Percentiles rank a stretch among this genome's conserved stretches.
Conservation (phyloP, 2,329 filamentous ascomycete species). For the Talaromyces marneffei region DNA sequence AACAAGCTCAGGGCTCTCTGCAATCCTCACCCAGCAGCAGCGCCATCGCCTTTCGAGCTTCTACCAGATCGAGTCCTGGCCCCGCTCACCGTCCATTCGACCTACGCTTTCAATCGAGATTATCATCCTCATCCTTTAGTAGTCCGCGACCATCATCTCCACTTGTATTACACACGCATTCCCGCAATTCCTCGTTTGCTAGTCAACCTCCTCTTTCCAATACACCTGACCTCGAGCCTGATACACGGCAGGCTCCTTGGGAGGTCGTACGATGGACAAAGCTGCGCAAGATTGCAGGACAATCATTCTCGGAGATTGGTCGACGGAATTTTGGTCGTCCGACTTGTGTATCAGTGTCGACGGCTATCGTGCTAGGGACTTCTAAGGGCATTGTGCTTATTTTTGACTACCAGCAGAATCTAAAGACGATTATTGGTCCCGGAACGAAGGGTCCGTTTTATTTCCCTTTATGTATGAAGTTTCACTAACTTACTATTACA, state of each 20-base stretch:
- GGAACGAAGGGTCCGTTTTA: conserved; percentile 72
- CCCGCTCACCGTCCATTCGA: conserved; percentile 91
- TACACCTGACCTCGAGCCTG: conserved; percentile 58
- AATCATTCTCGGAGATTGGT: conserved; percentile 87
- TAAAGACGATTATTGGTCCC: conserved; percentile 88
- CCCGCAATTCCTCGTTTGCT: conserved; percentile 70
- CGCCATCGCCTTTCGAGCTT: conserved; percentile 62
- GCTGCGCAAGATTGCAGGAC: conserved; percentile 77
- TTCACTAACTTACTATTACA: conserved; percentile 28
- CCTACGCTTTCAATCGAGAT: conserved; percentile 82
- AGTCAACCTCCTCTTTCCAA: conserved; percentile 57
- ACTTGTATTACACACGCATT: conserved; percentile 68
- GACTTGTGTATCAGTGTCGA: conserved; percentile 82
- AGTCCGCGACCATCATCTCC: conserved; percentile 70
- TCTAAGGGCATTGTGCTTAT: conserved; percentile 90
- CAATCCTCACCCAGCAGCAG: conserved; percentile 66
- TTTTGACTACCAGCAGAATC: conserved; percentile 94
- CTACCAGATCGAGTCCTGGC: conserved; percentile 65
- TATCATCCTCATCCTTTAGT: conserved; percentile 57
- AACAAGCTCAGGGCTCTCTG: conserved; percentile 44
- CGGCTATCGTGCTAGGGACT: conserved; percentile 83
- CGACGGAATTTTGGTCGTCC: conserved; percentile 88
- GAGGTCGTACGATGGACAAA: conserved; percentile 96
- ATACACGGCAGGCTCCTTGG: conserved; percentile 78
- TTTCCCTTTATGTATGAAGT: background rate